Conservation (phyloP, 305 asterid genomes). For the Solanum hybrid region DNA sequence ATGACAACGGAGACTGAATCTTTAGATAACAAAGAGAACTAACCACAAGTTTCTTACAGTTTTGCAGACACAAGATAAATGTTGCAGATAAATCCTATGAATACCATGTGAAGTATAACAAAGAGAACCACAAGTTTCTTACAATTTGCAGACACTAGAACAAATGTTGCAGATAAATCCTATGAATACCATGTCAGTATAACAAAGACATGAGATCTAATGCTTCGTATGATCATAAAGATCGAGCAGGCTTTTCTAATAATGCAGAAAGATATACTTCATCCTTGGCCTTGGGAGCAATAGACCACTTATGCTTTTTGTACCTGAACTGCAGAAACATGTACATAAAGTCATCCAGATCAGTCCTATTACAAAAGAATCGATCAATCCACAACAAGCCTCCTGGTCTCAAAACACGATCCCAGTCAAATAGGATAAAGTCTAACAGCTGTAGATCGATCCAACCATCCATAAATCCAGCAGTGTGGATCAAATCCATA, state of each 20-base stretch:
- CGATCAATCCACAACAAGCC: conserved; percentile 82
- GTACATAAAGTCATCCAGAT: conserved; percentile 76
- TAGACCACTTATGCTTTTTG: conserved; percentile 71
- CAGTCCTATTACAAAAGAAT: conserved; percentile 73
- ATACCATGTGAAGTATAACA: background rate
- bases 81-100: background rate
- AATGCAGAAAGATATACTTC: conserved; percentile 78
- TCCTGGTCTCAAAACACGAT: conserved; percentile 77
- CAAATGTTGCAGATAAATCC: background rate
- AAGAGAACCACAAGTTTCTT: background rate
- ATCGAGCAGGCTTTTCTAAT: conserved; percentile 82
- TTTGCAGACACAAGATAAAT: background rate
- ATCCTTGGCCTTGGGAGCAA: conserved; percentile 68
- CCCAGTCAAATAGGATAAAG: conserved; percentile 87
- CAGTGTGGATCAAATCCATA: conserved; percentile 77
- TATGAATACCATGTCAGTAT: background rate
- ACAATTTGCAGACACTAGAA: background rate
- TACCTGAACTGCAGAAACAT: conserved; percentile 93
- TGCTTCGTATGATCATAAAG: conserved; percentile 21
- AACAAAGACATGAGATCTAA: background rate
- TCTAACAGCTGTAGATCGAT: conserved; percentile 68
- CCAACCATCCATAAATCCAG: conserved; percentile 88
- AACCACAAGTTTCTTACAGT: background rate
- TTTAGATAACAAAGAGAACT: background rate
- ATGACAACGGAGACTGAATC: background rate